These are phyloP conservation scores for Fimicolochytrium jonesii DNA, from an alignment of 192 early-diverging fungal genomes.

Conservation along the genomic window DNA sequence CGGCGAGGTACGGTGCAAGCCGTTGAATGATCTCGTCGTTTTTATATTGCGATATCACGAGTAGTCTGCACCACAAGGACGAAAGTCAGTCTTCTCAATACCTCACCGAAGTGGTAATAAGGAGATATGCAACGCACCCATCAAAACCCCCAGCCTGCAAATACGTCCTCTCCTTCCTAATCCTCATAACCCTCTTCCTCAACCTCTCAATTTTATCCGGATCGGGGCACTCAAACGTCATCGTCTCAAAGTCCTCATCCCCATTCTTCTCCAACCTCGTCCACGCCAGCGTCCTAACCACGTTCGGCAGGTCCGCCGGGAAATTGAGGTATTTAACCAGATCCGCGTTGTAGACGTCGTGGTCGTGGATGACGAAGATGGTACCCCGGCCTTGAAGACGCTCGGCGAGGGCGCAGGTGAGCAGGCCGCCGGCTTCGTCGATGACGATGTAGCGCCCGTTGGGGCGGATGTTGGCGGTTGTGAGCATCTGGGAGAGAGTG, in stretches of 20 bases:
- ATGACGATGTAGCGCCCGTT: slow-evolving; percentile 67
- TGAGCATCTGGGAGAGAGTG: slow-evolving; percentile 86
- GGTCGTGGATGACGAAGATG: slow-evolving; percentile 70
- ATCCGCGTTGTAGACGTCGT: slow-evolving; percentile 69
- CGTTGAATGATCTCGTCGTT: slow-evolving; percentile 66
- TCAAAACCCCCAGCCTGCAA: slow-evolving; percentile 22
- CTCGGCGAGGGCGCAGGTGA: slow-evolving; percentile 76
- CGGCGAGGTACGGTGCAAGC: slow-evolving; percentile 70
- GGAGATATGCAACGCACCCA: neutral
- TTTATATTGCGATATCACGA: slow-evolving; percentile 78
- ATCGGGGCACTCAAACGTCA: neutral
- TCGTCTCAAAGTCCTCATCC: slow-evolving; percentile 30
- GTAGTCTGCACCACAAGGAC: slow-evolving; percentile 58
- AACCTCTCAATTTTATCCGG: slow-evolving; percentile 2
- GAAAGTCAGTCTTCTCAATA: slow-evolving; percentile 49
- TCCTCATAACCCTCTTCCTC: neutral
- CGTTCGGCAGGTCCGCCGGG: slow-evolving; percentile 40
- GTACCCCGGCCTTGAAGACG: slow-evolving; percentile 62
- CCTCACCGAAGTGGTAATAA: neutral
- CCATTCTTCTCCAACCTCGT: slow-evolving; percentile 54
- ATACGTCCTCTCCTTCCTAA: neutral
- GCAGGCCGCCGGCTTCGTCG: slow-evolving; percentile 87
- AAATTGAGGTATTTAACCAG: slow-evolving; percentile 76
- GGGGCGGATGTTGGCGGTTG: slow-evolving; percentile 75
- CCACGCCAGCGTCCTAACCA: slow-evolving; percentile 69